Base-by-base conservation (phyloP, 768 basidiomycete species). In the Phylloporus sp. region DNA sequence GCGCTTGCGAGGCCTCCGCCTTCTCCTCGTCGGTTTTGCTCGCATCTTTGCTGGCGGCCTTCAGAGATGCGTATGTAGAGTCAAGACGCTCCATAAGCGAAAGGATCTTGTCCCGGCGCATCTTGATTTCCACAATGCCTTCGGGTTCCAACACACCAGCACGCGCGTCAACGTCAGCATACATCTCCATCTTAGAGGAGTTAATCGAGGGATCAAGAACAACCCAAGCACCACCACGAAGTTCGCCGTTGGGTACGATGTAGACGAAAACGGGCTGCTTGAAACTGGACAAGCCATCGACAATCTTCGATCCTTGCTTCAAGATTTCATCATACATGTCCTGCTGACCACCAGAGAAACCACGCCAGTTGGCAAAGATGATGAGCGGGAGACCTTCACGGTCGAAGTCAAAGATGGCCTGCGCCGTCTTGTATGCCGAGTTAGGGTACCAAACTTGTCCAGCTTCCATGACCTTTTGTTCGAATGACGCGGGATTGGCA, bases 381-480 rank as follows among this genome's bases (percentile, higher is more conserved):
- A 98, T 94, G 49, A 99, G 76, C 5, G 96, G 96, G 13, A 99
- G 75, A 20, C 90, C 91, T 69, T 99, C 96, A 34, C 96, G 86
- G 70, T 95, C 88, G 75, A 98, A 90, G 71, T 99, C 96, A 68
- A 93, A 93, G 73, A 98, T 98, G 14, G 96, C 95, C 61, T 98
- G 96, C 8, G 94, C 96, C 8, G 96, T 99, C 78, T 99, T 99
- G 76, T 96, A 94, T 6, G 96, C 94, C 6, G 92, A 95, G 69
- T 99, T 98, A 28, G 96, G 96, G 67, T 97, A 98, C 96, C 96
- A 99, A 21, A 98, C 96, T 69, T 95, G 92, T 56, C 96, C 96
- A n/a, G 96, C 96, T 65, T 98, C 94, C 86, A 98, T 95, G 67
- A 98, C 92, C 57, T 86, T 86, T 62, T 94, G 94, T 67, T 99